Evolutionary conservation across 2,329 filamentous ascomycete species (phyloP).

Genomic region (Karstenula rhodostoma): DNA sequence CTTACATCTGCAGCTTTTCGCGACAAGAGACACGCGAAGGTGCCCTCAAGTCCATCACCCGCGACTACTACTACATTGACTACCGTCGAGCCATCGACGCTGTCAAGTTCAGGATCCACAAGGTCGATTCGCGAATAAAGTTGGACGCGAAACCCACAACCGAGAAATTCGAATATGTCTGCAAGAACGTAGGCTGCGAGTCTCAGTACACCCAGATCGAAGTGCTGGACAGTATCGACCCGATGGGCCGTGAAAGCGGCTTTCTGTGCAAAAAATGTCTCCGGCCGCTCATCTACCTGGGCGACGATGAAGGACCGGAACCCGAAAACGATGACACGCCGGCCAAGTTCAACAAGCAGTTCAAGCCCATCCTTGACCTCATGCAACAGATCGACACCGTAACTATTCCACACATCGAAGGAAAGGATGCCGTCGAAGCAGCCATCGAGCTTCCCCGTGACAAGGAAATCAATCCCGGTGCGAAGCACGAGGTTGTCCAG

Average conservation of each 20-base stretch:
- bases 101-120: slow-evolving; percentile 93
- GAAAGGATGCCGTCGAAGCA: slow-evolving; percentile 71
- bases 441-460: slow-evolving; percentile 72
- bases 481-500: slow-evolving; percentile 66
- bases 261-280: slow-evolving; percentile 87
- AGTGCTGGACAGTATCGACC: slow-evolving; percentile 78
- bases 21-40: slow-evolving; percentile 82
- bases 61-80: slow-evolving; percentile 97
- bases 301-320: slow-evolving; percentile 35
- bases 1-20: too few species aligned
- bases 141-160: slow-evolving; percentile 77
- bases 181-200: slow-evolving; percentile 72
- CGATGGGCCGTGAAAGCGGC: slow-evolving; percentile 60
- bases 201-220: slow-evolving; percentile 90
- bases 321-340: slow-evolving; percentile 51
- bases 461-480: slow-evolving; percentile 69
- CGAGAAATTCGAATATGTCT: slow-evolving; percentile 93
- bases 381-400: slow-evolving; percentile 80
- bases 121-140: slow-evolving; percentile 88
- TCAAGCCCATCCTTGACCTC: slow-evolving; percentile 79
- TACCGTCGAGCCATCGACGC: slow-evolving; percentile 94
- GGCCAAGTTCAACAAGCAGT: slow-evolving; percentile 73
- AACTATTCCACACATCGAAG: slow-evolving; percentile 75
- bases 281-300: slow-evolving; percentile 58
- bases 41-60: slow-evolving; percentile 80